Evolutionary conservation across 768 basidiomycete species (phyloP), one percentile per base, ranked within the genome.

Genomic region (Cyathus striatus): DNA sequence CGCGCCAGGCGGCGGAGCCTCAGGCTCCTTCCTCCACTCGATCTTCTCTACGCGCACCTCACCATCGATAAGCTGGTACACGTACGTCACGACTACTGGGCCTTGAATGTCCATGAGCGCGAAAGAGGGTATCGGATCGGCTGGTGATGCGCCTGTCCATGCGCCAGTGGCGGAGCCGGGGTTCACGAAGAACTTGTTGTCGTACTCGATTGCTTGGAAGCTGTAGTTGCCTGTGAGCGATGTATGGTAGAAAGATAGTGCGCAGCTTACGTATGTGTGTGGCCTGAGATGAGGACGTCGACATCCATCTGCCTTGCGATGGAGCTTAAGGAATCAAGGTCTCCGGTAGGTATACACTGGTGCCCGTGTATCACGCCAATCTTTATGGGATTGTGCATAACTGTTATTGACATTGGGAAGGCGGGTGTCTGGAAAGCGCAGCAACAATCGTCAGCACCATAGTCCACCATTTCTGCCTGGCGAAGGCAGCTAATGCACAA

Each of bases 51-150:
- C 89, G n/a, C 88, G 75, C 2, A 94, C 91, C 61, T 94, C 92
- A 32, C 90, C 89, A 33, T 94, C 91, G 35, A 95, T 86, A 23
- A 95, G 79, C 57, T 94, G 91, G 61, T 95, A 97, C 3, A 98
- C 93, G 56, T 96, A 98, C 2, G 95, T 98, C 21, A 96, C 93
- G 24, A 99, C 89, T 6, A 95, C 91, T 2, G 90, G 81, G 4
- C 96, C 96, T 65, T 99, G 96, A 25, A 99, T 85, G 59, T 98
- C 96, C 86, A 99, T 91, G 35, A 98, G 68, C 1, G 96, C 96
- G 56, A 99, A 99, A 2, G 91, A 93, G 0, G 96, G 95, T 2
- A 78, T 91, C 2, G 87, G 83, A 22, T 91, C 90, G 3, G 91
- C 93, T 53, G 5, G 30, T 30, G 3, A 79, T 4, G 76, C 64